Conservation (phyloP, 1,284 basidiomycete species). For the Rugiboletus extremiorientalis region DNA sequence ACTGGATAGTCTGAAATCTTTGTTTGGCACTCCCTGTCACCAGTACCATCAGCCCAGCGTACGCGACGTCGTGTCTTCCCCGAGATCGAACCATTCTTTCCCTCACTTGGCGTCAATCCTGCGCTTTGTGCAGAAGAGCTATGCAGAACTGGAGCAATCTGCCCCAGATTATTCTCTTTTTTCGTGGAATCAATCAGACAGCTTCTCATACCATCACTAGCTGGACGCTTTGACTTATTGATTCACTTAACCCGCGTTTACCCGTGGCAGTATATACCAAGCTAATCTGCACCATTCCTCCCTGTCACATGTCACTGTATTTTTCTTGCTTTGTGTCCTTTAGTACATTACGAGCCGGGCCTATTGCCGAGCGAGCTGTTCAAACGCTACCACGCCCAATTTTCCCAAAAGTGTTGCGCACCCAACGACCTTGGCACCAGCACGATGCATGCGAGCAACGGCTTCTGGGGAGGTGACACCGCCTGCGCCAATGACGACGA, state of each 20-base stretch:
- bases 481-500: constrained; percentile 72
- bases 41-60: constrained; percentile 5
- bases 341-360: constrained; percentile 1
- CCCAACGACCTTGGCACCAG: constrained; percentile 70
- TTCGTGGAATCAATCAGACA: constrained; percentile 25
- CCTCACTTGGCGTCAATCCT: constrained; percentile 11
- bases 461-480: constrained; percentile 67
- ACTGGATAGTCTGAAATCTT: not conserved
- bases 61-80: not conserved
- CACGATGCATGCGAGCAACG: constrained; percentile 61
- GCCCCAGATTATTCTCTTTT: constrained; percentile 16
- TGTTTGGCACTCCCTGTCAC: constrained; percentile 3
- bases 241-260: constrained; percentile 25
- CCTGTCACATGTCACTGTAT: constrained; percentile 20
- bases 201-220: constrained; percentile 22
- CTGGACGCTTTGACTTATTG: constrained; percentile 28
- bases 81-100: not conserved
- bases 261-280: constrained; percentile 11
- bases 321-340: constrained; percentile 17
- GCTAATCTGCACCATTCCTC: constrained; percentile 15
- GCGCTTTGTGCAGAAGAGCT: constrained; percentile 7
- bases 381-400: constrained; percentile 65
- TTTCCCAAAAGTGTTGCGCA: constrained; percentile 73
- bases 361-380: constrained; percentile 39
- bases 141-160: constrained; percentile 4